These are phyloP conservation scores for Scedosporium apiospermum DNA, from an alignment of 2,329 filamentous ascomycete species.

Conservation along the genomic window DNA sequence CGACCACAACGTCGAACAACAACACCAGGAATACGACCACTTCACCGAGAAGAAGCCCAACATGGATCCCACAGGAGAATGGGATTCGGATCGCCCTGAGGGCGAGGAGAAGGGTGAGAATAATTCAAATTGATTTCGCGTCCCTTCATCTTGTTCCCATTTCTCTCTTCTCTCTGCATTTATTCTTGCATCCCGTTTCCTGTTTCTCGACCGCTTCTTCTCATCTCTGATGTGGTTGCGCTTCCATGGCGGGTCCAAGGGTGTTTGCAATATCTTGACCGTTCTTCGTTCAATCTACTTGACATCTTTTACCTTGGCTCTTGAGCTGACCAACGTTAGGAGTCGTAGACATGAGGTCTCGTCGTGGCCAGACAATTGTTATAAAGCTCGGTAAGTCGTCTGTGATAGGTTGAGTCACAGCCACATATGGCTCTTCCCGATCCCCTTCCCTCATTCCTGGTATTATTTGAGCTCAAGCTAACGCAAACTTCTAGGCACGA, in stretches of 20 bases:
- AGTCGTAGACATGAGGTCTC: conserved; percentile 49
- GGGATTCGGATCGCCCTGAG: neutral
- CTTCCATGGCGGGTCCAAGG: neutral
- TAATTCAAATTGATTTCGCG: neutral
- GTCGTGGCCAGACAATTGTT: conserved; percentile 63
- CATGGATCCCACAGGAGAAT: neutral
- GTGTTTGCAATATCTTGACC: neutral
- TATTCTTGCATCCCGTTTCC: neutral
- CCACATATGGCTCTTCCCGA: neutral
- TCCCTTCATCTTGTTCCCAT: neutral
- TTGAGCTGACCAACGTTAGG: neutral
- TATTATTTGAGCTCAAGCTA: neutral
- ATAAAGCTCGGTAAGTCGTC: conserved; percentile 75
- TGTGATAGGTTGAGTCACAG: neutral
- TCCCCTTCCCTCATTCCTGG: neutral
- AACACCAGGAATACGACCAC: neutral
- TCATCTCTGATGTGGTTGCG: neutral
- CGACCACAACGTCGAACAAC: neutral
- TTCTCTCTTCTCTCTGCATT: neutral
- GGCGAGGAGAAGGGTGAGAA: neutral
- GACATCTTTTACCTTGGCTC: neutral
- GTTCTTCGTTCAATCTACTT: neutral
- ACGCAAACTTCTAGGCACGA: conserved; percentile 58
- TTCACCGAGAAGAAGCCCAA: neutral
- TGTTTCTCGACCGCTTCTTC: neutral